Conservation (phyloP, 1,139 yeast genomes). For the Geotrichum phurueaensis region DNA sequence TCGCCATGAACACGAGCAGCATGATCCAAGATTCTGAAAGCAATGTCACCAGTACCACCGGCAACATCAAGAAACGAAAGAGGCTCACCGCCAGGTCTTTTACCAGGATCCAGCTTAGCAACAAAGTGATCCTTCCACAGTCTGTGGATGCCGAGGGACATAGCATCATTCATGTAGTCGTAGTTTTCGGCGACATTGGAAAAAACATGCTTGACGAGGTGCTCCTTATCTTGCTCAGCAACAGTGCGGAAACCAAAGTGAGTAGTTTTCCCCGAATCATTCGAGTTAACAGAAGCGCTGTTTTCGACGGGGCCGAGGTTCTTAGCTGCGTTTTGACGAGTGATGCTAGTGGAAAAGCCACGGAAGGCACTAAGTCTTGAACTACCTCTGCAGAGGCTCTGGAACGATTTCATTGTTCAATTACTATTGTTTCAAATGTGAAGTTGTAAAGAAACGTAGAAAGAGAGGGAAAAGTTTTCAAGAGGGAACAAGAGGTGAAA, state of each 20-base stretch:
- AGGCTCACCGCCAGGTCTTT: slow-evolving; percentile 82
- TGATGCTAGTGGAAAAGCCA: background rate
- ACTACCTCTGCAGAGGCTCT: background rate
- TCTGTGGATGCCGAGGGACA: slow-evolving; percentile 93
- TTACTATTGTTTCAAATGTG: background rate
- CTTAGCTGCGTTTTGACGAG: slow-evolving; percentile 2
- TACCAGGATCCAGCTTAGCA: slow-evolving; percentile 84
- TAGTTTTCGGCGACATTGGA: slow-evolving; percentile 91
- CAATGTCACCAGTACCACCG: slow-evolving; percentile 98
- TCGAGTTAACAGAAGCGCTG: background rate
- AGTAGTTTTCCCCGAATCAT: slow-evolving; percentile 44
- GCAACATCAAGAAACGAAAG: slow-evolving; percentile 91
- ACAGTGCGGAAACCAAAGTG: slow-evolving; percentile 93
- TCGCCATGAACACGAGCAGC: slow-evolving; percentile 79
- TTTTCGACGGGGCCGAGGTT: slow-evolving; percentile 9
- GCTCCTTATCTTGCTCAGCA: slow-evolving; percentile 73
- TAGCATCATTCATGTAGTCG: slow-evolving; percentile 95
- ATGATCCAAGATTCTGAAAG: slow-evolving; percentile 88
- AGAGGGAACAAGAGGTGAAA: background rate
- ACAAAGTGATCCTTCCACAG: slow-evolving; percentile 93
- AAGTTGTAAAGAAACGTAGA: background rate
- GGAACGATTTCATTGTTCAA: slow-evolving; percentile 6
- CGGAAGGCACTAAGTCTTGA: background rate
- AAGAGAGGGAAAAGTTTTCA: background rate
- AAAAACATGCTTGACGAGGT: slow-evolving; percentile 78